These are phyloP conservation scores for Prunus mongolica DNA, from an alignment of 306 rosid genomes.

Conservation along the genomic window DNA sequence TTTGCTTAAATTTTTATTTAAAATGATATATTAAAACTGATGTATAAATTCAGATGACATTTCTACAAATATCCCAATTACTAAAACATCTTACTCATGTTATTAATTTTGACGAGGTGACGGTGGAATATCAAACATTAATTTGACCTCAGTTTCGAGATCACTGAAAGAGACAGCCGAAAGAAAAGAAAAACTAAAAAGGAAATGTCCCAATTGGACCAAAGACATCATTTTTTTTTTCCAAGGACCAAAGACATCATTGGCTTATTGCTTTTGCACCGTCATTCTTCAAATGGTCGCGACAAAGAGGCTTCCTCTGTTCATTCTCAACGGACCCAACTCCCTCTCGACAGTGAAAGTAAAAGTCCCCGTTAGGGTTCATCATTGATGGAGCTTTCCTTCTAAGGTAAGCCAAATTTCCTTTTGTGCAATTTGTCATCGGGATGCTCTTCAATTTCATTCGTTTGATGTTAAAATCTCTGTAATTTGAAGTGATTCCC, in stretches of 20 bases:
- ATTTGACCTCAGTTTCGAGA: no score
- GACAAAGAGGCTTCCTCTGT: conserved; percentile 22
- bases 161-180: background rate
- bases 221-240: no score
- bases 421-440: conserved; percentile 6
- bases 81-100: no score
- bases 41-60: fast-evolving
- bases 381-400: background rate
- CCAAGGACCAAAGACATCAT: background rate
- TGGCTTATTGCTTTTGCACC: background rate
- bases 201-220: background rate
- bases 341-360: background rate
- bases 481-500: background rate
- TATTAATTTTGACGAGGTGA: no score
- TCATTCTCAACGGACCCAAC: conserved; percentile 30
- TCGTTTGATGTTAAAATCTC: conserved; percentile 3
- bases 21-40: fast-evolving
- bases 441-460: conserved; percentile 21
- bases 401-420: conserved; percentile 2
- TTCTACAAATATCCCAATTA: no score
- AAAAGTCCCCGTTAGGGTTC: conserved; percentile 14
- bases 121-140: no score
- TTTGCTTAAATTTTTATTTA: no score
- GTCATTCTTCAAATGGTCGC: background rate
- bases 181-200: background rate